Conservation (phyloP, 129 eudicot genomes). For the Rutidosis leptorrhynchoides region DNA sequence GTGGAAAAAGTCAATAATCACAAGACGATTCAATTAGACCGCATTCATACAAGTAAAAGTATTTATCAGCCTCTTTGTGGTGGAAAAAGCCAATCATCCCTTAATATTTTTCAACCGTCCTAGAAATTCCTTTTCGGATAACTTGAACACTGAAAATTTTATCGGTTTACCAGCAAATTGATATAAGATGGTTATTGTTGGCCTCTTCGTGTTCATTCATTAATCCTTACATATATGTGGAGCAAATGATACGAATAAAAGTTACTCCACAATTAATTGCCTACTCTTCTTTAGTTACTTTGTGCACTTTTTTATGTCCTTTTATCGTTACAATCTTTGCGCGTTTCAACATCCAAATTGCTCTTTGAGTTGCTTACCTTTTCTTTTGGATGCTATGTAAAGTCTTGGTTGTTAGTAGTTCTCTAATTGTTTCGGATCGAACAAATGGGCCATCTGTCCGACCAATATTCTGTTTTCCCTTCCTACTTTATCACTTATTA, state of each 20-base stretch:
- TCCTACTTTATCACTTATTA: too few relatives aligned
- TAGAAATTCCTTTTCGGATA: too few relatives aligned
- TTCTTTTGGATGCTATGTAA: constrained; percentile 16
- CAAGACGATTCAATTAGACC: too few relatives aligned
- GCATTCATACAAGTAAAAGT: too few relatives aligned
- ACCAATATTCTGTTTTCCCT: background rate
- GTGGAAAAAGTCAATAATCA: too few relatives aligned
- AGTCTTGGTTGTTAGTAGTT: constrained; percentile 14
- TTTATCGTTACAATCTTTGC: constrained; percentile 3
- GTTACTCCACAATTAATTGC: constrained; percentile 2
- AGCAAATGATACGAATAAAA: background rate
- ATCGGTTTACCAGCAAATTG: too few relatives aligned
- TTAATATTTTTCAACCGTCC: too few relatives aligned
- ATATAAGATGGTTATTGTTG: too few relatives aligned
- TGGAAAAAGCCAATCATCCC: too few relatives aligned
- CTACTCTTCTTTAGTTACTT: constrained; percentile 21
- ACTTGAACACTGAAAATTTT: too few relatives aligned
- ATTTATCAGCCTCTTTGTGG: too few relatives aligned
- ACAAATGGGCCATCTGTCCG: background rate
- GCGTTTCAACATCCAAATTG: constrained; percentile 24
- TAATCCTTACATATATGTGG: background rate
- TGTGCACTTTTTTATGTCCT: constrained; percentile 21
- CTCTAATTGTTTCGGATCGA: background rate
- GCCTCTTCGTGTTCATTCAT: background rate
- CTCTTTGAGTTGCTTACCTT: constrained; percentile 29